phyloP scores from a whole-genome alignment of 768 basidiomycete species.

The Tulasnella sp. region DNA sequence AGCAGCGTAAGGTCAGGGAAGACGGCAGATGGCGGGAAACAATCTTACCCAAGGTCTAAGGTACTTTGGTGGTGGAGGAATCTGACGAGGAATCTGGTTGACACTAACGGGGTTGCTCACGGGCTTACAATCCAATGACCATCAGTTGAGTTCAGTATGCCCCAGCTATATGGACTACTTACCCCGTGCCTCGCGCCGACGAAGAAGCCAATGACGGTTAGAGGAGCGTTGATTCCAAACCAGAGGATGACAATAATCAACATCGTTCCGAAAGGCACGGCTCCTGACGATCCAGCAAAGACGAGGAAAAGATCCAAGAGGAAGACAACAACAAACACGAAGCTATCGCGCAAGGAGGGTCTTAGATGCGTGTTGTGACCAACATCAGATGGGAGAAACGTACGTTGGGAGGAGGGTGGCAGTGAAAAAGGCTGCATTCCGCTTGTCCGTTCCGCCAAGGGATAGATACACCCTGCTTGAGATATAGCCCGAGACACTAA shows the following conservation, averaged over 20 bases:
- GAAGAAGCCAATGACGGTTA: slow-evolving; percentile 80
- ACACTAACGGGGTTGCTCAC: slow-evolving; percentile 80
- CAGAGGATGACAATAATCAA: slow-evolving; percentile 74
- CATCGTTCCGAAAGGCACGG: slow-evolving; percentile 95
- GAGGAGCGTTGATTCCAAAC: slow-evolving; percentile 90
- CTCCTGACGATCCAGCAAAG: slow-evolving; percentile 79
- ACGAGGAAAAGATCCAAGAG: slow-evolving; percentile 87
- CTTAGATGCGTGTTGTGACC: neutral
- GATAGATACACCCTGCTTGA: slow-evolving; percentile 77
- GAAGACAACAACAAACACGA: slow-evolving; percentile 80
- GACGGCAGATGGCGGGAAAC: neutral
- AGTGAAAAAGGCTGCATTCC: slow-evolving; percentile 79
- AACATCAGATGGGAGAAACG: slow-evolving; percentile 26
- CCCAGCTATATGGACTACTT: slow-evolving; percentile 27
- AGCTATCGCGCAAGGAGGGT: slow-evolving; percentile 36
- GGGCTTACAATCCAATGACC: slow-evolving; percentile 37
- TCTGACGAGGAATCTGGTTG: slow-evolving; percentile 92
- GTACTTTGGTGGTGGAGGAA: slow-evolving; percentile 81
- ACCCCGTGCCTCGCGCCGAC: slow-evolving; percentile 83
- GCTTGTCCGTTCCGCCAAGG: slow-evolving; percentile 66
- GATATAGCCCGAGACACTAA: slow-evolving; percentile 81
- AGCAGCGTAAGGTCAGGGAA: neutral
- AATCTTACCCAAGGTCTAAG: slow-evolving; percentile 64
- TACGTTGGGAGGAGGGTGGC: slow-evolving; percentile 84
- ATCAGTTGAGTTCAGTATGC: neutral